phyloP scores from a whole-genome alignment of 331 rosid genomes.

The Pyracantha coccinea region DNA sequence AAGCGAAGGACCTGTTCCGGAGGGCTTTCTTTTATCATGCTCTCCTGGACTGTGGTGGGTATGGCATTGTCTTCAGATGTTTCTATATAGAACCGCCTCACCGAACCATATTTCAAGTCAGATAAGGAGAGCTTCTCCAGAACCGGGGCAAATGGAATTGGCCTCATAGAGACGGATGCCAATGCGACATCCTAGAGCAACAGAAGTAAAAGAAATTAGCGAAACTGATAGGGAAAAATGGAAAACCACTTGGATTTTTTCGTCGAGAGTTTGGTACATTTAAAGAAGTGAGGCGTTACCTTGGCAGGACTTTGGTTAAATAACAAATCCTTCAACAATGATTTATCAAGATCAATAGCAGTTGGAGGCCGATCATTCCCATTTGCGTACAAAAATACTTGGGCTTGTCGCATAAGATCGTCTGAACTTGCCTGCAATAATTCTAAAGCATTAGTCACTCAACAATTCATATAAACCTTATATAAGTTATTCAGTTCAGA shows the following conservation, averaged over 20 bases:
- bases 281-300: conserved; percentile 25
- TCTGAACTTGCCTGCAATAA: conserved; percentile 69
- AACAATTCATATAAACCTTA: background rate
- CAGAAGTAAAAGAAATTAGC: conserved; percentile 15
- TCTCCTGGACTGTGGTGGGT: conserved; percentile 52
- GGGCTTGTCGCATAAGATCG: conserved; percentile 89
- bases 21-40: conserved; percentile 64
- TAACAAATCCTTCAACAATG: conserved; percentile 64
- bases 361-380: conserved; percentile 85
- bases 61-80: conserved; percentile 87
- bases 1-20: conserved; percentile 65
- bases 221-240: background rate
- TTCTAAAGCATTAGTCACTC: conserved; percentile 8
- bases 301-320: conserved; percentile 89
- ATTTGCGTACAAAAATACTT: conserved; percentile 68
- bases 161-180: conserved; percentile 94
- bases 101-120: conserved; percentile 61
- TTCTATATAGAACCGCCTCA: conserved; percentile 75
- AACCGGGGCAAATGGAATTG: conserved; percentile 78
- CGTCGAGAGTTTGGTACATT: background rate
- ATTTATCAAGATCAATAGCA: conserved; percentile 69
- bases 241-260: background rate
- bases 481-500: background rate
- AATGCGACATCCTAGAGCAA: conserved; percentile 71
- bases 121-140: conserved; percentile 78